A percentile compares a stretch with the other conserved stretches of the same genome.
Evolutionary conservation across 306 rosid species (phyloP).

Genomic region (Dalbergia cochinchinensis): DNA sequence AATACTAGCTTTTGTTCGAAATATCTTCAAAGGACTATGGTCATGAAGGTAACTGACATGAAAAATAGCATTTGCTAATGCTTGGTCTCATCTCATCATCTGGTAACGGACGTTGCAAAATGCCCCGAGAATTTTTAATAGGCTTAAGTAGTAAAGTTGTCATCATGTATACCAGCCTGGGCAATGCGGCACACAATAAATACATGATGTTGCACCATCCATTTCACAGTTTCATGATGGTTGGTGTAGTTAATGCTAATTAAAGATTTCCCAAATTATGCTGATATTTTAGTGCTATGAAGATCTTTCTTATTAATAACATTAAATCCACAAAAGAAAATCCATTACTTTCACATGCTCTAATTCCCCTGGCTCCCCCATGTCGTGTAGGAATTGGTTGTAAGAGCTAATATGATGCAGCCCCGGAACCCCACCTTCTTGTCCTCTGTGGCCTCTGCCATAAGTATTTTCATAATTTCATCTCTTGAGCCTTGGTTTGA

Average conservation of each 20-base stretch:
- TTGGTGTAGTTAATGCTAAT: constrained; percentile 18
- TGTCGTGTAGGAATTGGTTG: background rate
- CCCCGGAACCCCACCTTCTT: background rate
- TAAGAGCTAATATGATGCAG: background rate
- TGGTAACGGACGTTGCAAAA: no score
- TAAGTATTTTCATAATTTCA: background rate
- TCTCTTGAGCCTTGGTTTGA: background rate
- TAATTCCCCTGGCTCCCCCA: background rate
- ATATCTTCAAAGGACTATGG: no score
- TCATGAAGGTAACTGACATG: no score
- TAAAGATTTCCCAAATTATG: background rate
- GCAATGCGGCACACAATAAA: background rate
- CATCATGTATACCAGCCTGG: no score
- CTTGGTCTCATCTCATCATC: no score
- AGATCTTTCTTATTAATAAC: background rate
- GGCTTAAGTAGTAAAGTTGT: no score
- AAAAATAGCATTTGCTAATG: background rate
- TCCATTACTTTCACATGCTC: constrained; percentile 35
- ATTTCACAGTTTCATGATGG: background rate
- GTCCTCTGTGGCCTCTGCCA: no score
- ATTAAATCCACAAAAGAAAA: background rate
- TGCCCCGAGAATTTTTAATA: no score
- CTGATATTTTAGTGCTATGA: constrained; percentile 11
- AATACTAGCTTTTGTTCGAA: no score
- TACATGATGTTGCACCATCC: background rate